Base-by-base conservation (phyloP, 2,329 filamentous ascomycete genomes). In the Dactylonectria estremocensis region DNA sequence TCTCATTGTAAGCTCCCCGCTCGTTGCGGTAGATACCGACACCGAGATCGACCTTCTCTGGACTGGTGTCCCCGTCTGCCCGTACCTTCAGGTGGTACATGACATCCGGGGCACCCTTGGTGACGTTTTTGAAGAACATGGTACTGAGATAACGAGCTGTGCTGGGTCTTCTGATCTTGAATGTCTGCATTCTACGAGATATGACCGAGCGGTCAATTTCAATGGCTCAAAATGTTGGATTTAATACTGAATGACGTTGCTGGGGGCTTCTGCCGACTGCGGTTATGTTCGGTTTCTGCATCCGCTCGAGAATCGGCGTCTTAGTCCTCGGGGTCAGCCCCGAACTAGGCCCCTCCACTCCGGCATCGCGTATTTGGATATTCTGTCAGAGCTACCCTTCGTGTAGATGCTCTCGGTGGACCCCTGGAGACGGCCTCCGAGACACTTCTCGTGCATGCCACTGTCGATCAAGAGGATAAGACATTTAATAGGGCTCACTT, bases 21-120 rank as follows among this genome's bases (percentile, higher is more conserved):
- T 81, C 78, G 43, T 79, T 79, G 7, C 80, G 71, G 62, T 81
- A 82, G 20, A 82, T 77, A 1, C 80, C 80, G 13, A 80, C 79
- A 11, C 79, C 80, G 5, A 82, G 69, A 55, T 82, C 80, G 9
- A 81, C 76, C 60, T 82, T 82, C 14, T 73, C 60, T 0, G 75
- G 71, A 14, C 66, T 71, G 2, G 53, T 61, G 43, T 82, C 80
- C 22, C 64, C 71, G 35, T 79, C 77, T 6, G 76, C 75, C n/a
- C 68, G 67, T 9, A 71, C 72, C 60, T 80, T 80, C n/a, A 82
- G 72, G 13, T 69, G 65, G 59, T 73, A 80, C 71, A 81, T 80
- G 11, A 75, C 74, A 56, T 82, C 80, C 13, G 67, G 65, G 13
- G 76, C 73, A 48, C 77, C 78, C 28, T 69, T 60, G 1, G 69